Evolutionary conservation across 805 yeast species (phyloP), one percentile per base, ranked within the genome.

Genomic region (Lipomyces yamadae): DNA sequence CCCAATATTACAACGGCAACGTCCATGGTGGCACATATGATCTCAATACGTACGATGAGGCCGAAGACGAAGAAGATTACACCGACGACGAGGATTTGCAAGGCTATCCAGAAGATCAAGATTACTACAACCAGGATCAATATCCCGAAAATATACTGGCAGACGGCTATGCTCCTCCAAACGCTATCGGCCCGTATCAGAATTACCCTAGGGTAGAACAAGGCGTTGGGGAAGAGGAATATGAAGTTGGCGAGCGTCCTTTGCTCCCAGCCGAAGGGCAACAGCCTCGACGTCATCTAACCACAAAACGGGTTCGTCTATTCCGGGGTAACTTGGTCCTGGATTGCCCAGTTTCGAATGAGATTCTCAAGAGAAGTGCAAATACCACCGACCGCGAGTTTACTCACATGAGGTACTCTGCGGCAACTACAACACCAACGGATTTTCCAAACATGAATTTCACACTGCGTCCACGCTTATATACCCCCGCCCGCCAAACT

Each of bases 351-450:
- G 93, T 92, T 0, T 87, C 96, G n/a, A 84, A 85, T 37, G 83
- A 85, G 59, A 81, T 92, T 60, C 78, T 89, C 55, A 78, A 80
- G 58, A 61, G 63, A 24, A 59, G 63, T 32, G 75, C 81, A 53
- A 83, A 81, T 73, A 72, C 81, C 73, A 54, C 79, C 72, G 76
- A 79, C 82, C 76, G 93, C 76, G 90, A 94, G 80, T 89, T 89
- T 82, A 83, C 86, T 42, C 91, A 88, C 73, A 88, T 94, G 94
- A 84, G 98, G 76, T 94, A 93, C 78, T 91, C 95, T 65, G 98
- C 97, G 0, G 92, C 91, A 29, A 94, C 98, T 0, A 89, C 97
- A 76, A 96, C 94, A 70, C 98, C 98, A 0, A 82, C 85, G 10
- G 86, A 88, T 63, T 91, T 90, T 74, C 79, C 78, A 24, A 71